Evolutionary conservation across 2,329 filamentous ascomycete species (phyloP), one percentile per base, ranked within the genome.

Genomic region (Diaporthe citrichinensis): DNA sequence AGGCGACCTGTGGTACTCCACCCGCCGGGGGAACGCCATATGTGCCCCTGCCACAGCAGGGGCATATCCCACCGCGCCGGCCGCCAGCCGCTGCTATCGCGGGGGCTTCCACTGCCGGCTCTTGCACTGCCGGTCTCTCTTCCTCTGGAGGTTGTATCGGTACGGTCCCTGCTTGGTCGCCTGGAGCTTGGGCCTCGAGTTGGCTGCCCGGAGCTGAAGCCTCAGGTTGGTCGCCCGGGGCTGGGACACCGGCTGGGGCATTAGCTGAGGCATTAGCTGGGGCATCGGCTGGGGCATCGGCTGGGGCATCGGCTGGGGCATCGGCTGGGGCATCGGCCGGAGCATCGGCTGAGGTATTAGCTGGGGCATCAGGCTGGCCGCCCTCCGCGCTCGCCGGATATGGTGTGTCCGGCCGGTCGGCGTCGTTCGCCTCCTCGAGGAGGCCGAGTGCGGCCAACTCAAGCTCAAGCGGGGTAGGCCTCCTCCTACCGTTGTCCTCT

Each of bases 11-110:
- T 23, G 62, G 46, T 39, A 67, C 23, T 23, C 36, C 44, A 36
- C 17, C 46, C 61, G 49, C 49, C 23, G 65, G 65, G 36, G 49
- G 65, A 5, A 14, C 31, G 44, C 49, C 65, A 51, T 41, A 69
- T 41, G 49, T 23, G 31, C 65, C 65, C 39, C 65, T 69, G 15
- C 65, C 65, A 53, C 65, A 69, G 65, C 72, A 74, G 59, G 59
- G 39, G 10, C 59, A 74, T 31, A 20, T 57, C 44, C 20, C 25
- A 25, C 44, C 34, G 31, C 65, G 49, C 31, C 46, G 25, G 46
- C 31, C 65, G 39, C 14, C 46, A 39, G 65, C 6, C 49, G 49
- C 15, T 55, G 36, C 34, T 14, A 36, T 2, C n/a, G n/a, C 46
- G 23, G 49, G 31, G 15, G 20, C 41, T 31, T 31, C 61, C 20